Base-by-base conservation (phyloP, 2,329 filamentous ascomycete species). In the Paraphoma chrysanthemicola region DNA sequence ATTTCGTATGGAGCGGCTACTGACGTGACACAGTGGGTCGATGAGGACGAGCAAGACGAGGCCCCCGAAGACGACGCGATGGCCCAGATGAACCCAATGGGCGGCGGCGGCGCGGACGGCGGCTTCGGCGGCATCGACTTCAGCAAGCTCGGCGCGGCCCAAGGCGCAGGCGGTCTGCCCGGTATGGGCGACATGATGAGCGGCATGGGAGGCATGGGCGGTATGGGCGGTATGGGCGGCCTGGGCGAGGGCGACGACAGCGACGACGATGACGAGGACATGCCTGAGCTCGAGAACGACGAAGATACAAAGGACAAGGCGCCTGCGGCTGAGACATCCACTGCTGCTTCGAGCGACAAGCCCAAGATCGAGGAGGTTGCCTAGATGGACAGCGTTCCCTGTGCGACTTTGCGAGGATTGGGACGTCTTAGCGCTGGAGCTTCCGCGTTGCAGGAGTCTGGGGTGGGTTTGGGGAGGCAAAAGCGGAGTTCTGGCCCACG, bases 11-110 rank as follows among this genome's bases (percentile, higher is more conserved):
- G 17, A 44, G 4, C 16, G 5, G n/a, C 16, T n/a, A 41, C 69
- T 76, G 69, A 77, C 57, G 31, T 14, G 41, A 53, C 58, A 17
- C 41, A 89, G 87, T 97, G 93, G 93, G 91, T 97, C 72, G 93
- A 97, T 69, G 92, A 97, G 87, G 93, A 99, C 76, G 95, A 99
- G 86, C 95, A 99, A 83, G 90, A 98, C 75, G 93, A 92, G 80
- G 89, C 86, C 58, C 83, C 87, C 54, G 93, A 97, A 78, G 93
- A 97, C 79, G 79, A 81, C 66, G 79, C 78, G 74, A 81, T 83
- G 79, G 77, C 72, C 63, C 77, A 79, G 66, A 82, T 82, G 80
- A 80, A 80, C 64, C 78, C 86, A 63, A 90, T 80, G 74, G 56
- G 53, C 23, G 47, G 59, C 18, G 29, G 14, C 10, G 60, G 60